Conservation (phyloP, 805 yeast genomes). For the Candida verbasci region DNA sequence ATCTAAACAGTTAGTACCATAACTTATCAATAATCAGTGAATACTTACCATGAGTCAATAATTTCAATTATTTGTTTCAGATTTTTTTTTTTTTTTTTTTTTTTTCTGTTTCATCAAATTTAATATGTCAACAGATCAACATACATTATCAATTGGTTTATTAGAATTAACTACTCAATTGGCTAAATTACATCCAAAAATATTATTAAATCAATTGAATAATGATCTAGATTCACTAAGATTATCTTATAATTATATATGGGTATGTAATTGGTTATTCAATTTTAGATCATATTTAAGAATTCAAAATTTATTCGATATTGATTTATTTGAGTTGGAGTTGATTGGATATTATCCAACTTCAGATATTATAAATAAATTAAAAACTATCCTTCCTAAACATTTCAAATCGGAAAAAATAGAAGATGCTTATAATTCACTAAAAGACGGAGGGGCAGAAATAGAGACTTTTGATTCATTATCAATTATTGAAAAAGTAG, state of each 20-base stretch:
- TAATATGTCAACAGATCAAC: constrained; percentile 1
- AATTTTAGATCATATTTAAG: constrained; percentile 49
- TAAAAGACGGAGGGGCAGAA: constrained; percentile 26
- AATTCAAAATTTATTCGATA: constrained; percentile 52
- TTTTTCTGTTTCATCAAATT: neutral
- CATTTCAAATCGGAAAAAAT: constrained; percentile 33
- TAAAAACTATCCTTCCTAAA: constrained; percentile 40
- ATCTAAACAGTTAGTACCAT: no score
- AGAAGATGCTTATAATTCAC: constrained; percentile 25
- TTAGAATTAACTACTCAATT: constrained; percentile 16
- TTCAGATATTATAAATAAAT: constrained; percentile 29
- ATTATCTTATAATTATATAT: constrained; percentile 18
- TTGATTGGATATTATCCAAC: constrained; percentile 23
- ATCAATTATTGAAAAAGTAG: constrained; percentile 44
- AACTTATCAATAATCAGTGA: no score
- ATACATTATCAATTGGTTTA: constrained; percentile 10
- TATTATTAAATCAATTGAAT: constrained; percentile 15
- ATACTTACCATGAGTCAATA: neutral
- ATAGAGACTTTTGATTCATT: constrained; percentile 33
- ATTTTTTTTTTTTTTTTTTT: no score
- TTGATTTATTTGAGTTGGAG: constrained; percentile 60
- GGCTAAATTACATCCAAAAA: constrained; percentile 16
- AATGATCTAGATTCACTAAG: constrained; percentile 13
- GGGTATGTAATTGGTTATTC: constrained; percentile 52
- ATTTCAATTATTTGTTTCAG: neutral